Evolutionary conservation across 2,329 filamentous ascomycete genomes (phyloP), one percentile per base, ranked within the genome.

Genomic region (Ophiostoma sp.): DNA sequence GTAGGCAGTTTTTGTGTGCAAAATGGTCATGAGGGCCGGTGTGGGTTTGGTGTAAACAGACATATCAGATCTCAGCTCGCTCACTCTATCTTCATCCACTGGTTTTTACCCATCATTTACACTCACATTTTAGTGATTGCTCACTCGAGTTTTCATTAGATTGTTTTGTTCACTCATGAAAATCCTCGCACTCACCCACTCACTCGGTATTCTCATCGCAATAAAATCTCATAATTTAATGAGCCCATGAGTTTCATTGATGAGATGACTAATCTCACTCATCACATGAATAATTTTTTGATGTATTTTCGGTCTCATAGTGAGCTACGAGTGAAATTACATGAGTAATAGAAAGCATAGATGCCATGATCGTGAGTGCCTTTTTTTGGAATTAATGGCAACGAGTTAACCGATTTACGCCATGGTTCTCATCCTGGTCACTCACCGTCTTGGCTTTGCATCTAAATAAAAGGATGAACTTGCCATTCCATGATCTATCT

Each of bases 401-500:
- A n/a, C n/a, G n/a, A n/a, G n/a, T n/a, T n/a, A n/a, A n/a, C n/a
- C n/a, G n/a, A n/a, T n/a, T n/a, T n/a, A 17, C 9, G 57, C n/a
- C 17, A 33, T 15, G 19, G 15, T 63, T n/a, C 33, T 25, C n/a
- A 12, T 36, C 57, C 19, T 19, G 3, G n/a, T 19, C 25, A 15
- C 9, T 17, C n/a, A n/a, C n/a, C n/a, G 33, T 39, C 59, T 63
- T 63, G 33, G 59, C 33, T 64, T 22, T 64, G 5, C 39, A 31
- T 45, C 17, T 19, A 68, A 12, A 48, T 7, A 42, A 42, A 42
- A 12, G 36, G 63, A 68, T 31, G 63, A 68, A 48, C 39, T 11
- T 42, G 36, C 22, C 36, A 66, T 28, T 68, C 17, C 17, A n/a
- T 48, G 39, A 68, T 68, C 63, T 19, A 68, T 48, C 63, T 68